A percentile compares a stretch with the other conserved stretches of the same genome.
These are phyloP conservation scores for Tulasnella calospora DNA, from an alignment of 768 basidiomycete genomes.

Conservation along the genomic window DNA sequence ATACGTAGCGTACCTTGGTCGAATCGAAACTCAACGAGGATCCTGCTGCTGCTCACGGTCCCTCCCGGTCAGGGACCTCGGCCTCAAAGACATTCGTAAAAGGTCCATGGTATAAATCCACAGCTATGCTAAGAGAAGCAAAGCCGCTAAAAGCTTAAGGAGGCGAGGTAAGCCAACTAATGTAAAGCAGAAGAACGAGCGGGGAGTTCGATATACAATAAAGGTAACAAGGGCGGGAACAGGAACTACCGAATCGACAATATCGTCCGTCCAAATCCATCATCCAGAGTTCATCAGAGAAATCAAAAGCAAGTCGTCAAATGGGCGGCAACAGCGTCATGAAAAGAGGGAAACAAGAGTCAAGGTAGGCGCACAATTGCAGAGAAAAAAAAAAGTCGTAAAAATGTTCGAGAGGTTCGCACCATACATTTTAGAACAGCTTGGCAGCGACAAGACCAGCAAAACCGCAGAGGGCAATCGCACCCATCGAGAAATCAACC, in stretches of 20 bases:
- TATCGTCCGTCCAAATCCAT: background rate
- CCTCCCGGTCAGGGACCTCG: too few species aligned
- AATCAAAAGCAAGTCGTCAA: background rate
- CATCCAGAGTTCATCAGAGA: background rate
- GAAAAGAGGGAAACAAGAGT: background rate
- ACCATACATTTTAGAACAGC: background rate
- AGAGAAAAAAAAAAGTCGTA: background rate
- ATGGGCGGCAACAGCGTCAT: background rate
- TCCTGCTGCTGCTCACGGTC: too few species aligned
- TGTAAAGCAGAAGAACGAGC: background rate
- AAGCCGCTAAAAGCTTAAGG: background rate
- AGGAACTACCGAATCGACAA: background rate
- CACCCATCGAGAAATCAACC: background rate
- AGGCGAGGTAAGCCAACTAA: background rate
- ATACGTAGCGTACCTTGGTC: too few species aligned
- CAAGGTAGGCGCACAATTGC: background rate
- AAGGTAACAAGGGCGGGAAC: background rate
- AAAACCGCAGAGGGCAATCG: background rate
- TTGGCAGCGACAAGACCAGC: background rate
- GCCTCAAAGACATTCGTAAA: too few species aligned
- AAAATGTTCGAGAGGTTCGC: background rate
- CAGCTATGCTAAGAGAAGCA: background rate
- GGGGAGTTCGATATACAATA: constrained; percentile 2
- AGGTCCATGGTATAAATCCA: background rate
- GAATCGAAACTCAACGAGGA: too few species aligned